Evolutionary conservation across 2,329 filamentous ascomycete genomes (phyloP).

Genomic region (Zasmidium citrigriseum): DNA sequence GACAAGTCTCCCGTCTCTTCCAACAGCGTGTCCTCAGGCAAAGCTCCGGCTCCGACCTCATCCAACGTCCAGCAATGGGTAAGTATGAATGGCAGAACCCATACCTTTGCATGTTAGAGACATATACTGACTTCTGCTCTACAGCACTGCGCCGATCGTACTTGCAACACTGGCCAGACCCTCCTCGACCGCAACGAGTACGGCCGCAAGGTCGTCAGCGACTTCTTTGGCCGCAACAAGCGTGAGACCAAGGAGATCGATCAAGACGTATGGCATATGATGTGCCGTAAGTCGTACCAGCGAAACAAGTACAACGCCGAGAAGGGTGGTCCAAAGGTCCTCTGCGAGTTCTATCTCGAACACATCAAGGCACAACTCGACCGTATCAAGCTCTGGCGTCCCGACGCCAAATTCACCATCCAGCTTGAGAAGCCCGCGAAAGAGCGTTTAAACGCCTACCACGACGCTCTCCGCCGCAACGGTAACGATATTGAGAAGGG

Average conservation of each 20-base stretch:
- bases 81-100: too few relatives aligned
- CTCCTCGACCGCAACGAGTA: conserved; percentile 7
- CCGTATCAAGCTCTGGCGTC: conserved; percentile 34
- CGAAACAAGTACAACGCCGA: conserved; percentile 42
- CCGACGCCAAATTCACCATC: conserved; percentile 31
- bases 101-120: too few relatives aligned
- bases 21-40: too few relatives aligned
- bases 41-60: background rate
- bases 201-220: conserved; percentile 72
- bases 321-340: conserved; percentile 9
- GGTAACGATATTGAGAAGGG: conserved; percentile 19
- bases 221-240: conserved; percentile 84
- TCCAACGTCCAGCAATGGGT: background rate
- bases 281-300: conserved; percentile 81
- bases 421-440: conserved; percentile 29
- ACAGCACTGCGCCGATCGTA: conserved; percentile 18
- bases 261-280: conserved; percentile 59
- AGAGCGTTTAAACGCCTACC: conserved; percentile 25
- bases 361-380: conserved; percentile 28
- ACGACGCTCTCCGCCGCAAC: conserved; percentile 22
- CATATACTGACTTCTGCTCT: too few relatives aligned
- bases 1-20: too few relatives aligned
- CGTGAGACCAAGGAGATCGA: conserved; percentile 71
- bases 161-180: conserved; percentile 13
- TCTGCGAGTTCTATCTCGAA: conserved; percentile 18